Conservation (phyloP, 176 grass and related monocot species). For the Thinopyrum elongatum region DNA sequence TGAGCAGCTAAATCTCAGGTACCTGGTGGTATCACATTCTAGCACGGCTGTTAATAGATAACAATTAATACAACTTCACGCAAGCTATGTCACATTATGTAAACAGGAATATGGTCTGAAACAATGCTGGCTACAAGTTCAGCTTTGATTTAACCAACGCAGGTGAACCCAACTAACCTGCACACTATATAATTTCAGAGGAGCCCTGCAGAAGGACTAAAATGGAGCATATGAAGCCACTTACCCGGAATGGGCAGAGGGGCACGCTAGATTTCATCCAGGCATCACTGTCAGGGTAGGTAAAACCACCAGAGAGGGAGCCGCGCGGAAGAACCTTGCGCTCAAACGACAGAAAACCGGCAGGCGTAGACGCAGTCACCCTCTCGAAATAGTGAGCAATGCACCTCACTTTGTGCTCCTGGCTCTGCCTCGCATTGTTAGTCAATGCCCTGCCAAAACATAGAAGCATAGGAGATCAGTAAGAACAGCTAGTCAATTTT, state of each 20-base stretch:
- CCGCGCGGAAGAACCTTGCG: constrained; percentile 59
- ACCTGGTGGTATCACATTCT: neutral
- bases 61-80: too few species aligned
- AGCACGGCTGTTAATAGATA: too few species aligned
- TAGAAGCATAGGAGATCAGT: neutral
- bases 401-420: constrained; percentile 85
- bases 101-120: neutral
- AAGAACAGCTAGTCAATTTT: neutral
- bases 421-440: constrained; percentile 46
- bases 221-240: neutral
- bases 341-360: constrained; percentile 76
- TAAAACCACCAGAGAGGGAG: neutral
- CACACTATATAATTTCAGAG: neutral
- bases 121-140: neutral
- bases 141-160: neutral
- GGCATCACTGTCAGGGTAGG: constrained; percentile 41
- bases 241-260: constrained; percentile 76
- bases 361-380: constrained; percentile 45
- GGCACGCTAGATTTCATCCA: constrained; percentile 62
- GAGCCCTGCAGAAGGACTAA: neutral
- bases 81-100: neutral
- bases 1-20: neutral
- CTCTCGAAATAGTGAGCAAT: constrained; percentile 91
- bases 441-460: constrained; percentile 40
- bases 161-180: neutral